phyloP scores from a whole-genome alignment of 2,329 filamentous ascomycete genomes.

The Penicillium vulpinum region DNA sequence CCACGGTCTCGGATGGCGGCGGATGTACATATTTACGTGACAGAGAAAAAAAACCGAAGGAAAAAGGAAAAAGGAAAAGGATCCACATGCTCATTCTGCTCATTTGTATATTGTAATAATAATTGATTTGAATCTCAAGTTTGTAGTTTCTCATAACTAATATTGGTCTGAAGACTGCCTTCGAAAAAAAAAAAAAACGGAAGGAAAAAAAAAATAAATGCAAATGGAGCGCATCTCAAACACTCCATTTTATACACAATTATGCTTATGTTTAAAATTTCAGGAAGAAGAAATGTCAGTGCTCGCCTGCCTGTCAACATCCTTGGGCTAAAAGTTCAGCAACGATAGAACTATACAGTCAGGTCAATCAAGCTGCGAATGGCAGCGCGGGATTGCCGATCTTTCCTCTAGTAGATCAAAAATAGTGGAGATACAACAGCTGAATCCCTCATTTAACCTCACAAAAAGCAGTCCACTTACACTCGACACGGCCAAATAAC shows the following conservation, averaged over 20 bases:
- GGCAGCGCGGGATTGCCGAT: background rate
- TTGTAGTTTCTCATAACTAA: background rate
- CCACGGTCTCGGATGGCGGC: constrained; percentile 7
- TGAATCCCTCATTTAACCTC: background rate
- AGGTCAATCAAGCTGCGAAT: background rate
- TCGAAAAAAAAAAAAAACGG: no score
- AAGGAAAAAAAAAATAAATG: background rate
- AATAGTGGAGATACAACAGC: background rate
- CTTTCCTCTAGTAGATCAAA: background rate
- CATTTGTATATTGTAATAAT: background rate
- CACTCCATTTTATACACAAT: background rate
- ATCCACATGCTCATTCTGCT: background rate
- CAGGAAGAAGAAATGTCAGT: no score
- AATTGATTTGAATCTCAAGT: background rate
- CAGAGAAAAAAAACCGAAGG: background rate
- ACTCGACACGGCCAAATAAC: background rate
- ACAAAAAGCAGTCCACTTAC: background rate
- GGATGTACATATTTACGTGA: background rate
- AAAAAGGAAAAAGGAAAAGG: background rate
- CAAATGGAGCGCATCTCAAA: background rate
- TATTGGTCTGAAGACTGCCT: no score
- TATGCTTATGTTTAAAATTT: background rate
- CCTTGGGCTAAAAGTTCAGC: no score
- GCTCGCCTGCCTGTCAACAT: background rate
- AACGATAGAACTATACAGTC: background rate